These are phyloP conservation scores for Cunninghamia lanceolata DNA, from an alignment of 75 land plant genomes.

Conservation along the genomic window DNA sequence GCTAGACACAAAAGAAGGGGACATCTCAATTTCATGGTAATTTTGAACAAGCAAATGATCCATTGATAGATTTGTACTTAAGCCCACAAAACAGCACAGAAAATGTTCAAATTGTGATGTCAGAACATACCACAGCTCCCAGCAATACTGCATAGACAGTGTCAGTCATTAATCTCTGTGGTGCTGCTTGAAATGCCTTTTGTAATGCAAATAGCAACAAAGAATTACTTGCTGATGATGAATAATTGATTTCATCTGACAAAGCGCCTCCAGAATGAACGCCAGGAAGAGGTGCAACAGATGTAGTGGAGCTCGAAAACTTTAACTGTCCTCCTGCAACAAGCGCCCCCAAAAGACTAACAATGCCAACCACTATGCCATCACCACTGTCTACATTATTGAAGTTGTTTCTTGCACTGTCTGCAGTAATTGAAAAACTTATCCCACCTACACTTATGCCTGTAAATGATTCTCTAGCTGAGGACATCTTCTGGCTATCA, in stretches of 20 bases:
- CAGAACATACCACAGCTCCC: slow-evolving; percentile 70
- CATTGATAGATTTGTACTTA: not conserved
- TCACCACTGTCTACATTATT: slow-evolving; percentile 83
- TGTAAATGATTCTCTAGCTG: slow-evolving; percentile 37
- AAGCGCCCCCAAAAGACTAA: slow-evolving; percentile 83
- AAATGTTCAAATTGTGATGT: slow-evolving; percentile 17
- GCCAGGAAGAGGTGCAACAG: slow-evolving; percentile 26
- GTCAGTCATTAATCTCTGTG: slow-evolving; percentile 76
- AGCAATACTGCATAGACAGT: slow-evolving; percentile 73
- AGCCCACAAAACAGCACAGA: not conserved
- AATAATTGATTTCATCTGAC: slow-evolving; percentile 47
- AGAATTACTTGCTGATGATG: slow-evolving; percentile 63
- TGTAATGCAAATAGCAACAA: slow-evolving; percentile 85
- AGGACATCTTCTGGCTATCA: slow-evolving; percentile 29
- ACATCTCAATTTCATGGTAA: not conserved
- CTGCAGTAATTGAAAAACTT: slow-evolving; percentile 82
- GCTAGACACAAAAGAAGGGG: not conserved
- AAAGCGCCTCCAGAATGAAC: slow-evolving; percentile 23
- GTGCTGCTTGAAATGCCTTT: slow-evolving; percentile 93
- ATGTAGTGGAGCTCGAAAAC: slow-evolving; percentile 29
- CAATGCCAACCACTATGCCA: slow-evolving; percentile 86
- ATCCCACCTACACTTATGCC: slow-evolving; percentile 83
- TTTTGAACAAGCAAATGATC: not conserved
- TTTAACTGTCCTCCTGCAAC: slow-evolving; percentile 73
- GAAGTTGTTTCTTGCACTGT: slow-evolving; percentile 86